phyloP scores from a whole-genome alignment of 257 asterid species.

The Phtheirospermum japonicum region DNA sequence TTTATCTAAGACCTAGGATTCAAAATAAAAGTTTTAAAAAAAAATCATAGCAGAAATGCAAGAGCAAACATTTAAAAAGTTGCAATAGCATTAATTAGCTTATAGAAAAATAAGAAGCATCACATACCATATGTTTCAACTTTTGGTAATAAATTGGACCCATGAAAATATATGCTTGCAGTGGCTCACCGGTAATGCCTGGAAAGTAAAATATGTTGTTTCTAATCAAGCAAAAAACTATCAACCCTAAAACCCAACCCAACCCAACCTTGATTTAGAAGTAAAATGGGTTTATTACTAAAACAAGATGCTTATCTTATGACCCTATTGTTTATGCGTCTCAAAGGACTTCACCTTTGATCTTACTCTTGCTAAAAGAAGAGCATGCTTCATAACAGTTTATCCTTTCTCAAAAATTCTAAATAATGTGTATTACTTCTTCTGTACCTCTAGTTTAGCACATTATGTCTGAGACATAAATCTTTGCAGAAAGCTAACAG shows the following conservation, averaged over 20 bases:
- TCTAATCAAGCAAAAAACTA: background rate
- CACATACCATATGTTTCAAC: conserved; percentile 91
- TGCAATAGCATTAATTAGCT: conserved; percentile 3
- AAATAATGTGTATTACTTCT: background rate
- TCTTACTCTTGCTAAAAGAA: background rate
- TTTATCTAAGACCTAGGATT: conserved; percentile 75
- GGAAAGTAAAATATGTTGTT: background rate
- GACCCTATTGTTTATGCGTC: too few species aligned
- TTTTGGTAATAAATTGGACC: conserved; percentile 99
- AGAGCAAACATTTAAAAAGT: conserved; percentile 3
- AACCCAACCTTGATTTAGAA: conserved; percentile 2
- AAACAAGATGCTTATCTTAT: too few species aligned
- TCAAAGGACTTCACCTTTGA: too few species aligned
- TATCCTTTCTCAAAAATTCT: background rate
- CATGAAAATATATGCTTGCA: conserved; percentile 95
- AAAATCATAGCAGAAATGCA: conserved; percentile 6
- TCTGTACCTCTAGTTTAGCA: background rate
- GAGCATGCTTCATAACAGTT: background rate
- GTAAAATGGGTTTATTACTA: too few species aligned
- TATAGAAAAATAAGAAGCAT: background rate
- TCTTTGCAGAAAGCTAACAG: background rate
- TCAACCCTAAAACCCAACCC: background rate
- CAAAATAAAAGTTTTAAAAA: conserved; percentile 12
- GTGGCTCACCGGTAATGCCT: conserved; percentile 93
- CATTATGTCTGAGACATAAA: background rate